Evolutionary conservation across 73 alveolate species (phyloP).

Genomic region (Symbiodinium natans): DNA sequence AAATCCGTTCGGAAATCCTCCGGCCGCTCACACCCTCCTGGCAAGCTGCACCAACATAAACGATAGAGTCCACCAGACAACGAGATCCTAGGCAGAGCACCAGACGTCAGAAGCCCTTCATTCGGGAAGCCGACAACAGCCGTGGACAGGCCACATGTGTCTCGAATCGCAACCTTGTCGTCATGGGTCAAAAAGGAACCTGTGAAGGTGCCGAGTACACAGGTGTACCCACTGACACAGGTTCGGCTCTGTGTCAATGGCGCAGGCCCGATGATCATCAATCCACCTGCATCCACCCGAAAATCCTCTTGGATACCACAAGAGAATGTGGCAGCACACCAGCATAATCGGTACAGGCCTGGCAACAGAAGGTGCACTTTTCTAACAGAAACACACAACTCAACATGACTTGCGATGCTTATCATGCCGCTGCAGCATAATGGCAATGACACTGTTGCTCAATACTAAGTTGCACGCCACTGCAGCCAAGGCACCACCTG

Average conservation of each 20-base stretch:
- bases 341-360: conserved; percentile 19
- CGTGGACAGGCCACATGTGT: not conserved
- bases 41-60: not conserved
- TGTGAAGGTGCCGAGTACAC: not conserved
- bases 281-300: not conserved
- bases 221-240: conserved; percentile 23
- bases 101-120: not conserved
- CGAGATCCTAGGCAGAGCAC: not conserved
- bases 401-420: conserved; percentile 8
- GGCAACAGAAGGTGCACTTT: not conserved
- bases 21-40: not conserved
- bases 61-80: not conserved
- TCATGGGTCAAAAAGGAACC: not conserved
- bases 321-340: not conserved
- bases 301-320: not conserved
- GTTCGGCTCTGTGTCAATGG: not conserved
- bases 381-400: not conserved
- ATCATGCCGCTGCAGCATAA: too few relatives aligned
- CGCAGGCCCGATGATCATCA: conserved; percentile 3
- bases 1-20: not conserved
- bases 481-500: not conserved
- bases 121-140: not conserved
- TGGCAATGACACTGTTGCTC: too few relatives aligned
- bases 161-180: not conserved
- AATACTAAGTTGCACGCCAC: too few relatives aligned